Conservation (phyloP, 768 basidiomycete species). For the Suillus subalutaceus region DNA sequence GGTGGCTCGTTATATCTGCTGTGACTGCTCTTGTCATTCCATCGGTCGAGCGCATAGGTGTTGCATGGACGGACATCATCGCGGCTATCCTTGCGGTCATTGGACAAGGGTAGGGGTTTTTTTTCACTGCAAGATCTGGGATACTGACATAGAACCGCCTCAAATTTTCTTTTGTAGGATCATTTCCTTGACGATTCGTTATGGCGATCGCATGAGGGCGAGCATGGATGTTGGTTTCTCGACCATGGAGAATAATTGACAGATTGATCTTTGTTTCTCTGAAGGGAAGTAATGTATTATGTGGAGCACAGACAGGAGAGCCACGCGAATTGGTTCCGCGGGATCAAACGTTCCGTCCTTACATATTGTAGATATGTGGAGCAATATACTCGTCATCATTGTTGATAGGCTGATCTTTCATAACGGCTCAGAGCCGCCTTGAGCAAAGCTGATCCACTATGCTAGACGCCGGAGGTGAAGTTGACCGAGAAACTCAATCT, state of each 20-base stretch:
- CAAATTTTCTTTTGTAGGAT: conserved; percentile 35
- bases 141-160: not conserved
- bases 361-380: too few relatives aligned
- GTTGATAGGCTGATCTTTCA: too few relatives aligned
- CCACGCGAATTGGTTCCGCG: too few relatives aligned
- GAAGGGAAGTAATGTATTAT: too few relatives aligned
- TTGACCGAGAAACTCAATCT: too few relatives aligned
- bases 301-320: too few relatives aligned
- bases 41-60: conserved; percentile 49
- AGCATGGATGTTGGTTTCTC: conserved; percentile 52
- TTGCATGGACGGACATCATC: conserved; percentile 46
- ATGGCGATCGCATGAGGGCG: conserved; percentile 54
- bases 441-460: not conserved
- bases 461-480: too few relatives aligned
- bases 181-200: conserved; percentile 47
- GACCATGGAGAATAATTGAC: conserved; percentile 39
- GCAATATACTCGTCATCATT: too few relatives aligned
- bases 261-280: not conserved
- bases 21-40: conserved; percentile 53
- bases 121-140: not conserved
- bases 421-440: too few relatives aligned
- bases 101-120: conserved; percentile 48
- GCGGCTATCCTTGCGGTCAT: conserved; percentile 47
- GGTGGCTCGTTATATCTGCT: conserved; percentile 45
- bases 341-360: too few relatives aligned